Percentiles rank a stretch among this genome's conserved stretches.
Conservation (phyloP, 2,329 filamentous ascomycete species). For the Cordyceps javanica region DNA sequence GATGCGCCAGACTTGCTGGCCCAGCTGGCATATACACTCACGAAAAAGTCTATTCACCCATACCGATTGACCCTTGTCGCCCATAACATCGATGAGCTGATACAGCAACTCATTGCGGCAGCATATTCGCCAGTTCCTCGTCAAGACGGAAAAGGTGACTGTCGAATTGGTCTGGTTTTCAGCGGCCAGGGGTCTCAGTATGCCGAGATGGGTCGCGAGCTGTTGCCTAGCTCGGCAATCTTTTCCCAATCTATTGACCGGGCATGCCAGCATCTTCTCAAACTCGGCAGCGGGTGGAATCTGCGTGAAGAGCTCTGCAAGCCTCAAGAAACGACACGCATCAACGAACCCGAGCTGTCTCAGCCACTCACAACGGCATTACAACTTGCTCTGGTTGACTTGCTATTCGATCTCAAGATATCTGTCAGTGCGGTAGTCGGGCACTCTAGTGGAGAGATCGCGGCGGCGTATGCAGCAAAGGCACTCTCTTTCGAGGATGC, state of each 20-base stretch:
- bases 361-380: constrained; percentile 34
- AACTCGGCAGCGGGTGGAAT: not conserved
- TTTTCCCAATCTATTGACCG: constrained; percentile 23
- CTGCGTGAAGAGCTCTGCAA: not conserved
- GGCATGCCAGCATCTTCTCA: constrained; percentile 12
- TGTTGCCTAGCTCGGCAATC: constrained; percentile 22
- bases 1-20: constrained; percentile 8
- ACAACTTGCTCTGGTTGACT: constrained; percentile 35
- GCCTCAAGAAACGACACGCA: constrained; percentile 12
- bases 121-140: constrained; percentile 11
- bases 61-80: constrained; percentile 16
- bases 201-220: constrained; percentile 25
- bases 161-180: constrained; percentile 20
- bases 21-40: constrained; percentile 15
- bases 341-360: constrained; percentile 29
- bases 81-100: constrained; percentile 14
- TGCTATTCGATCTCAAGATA: constrained; percentile 33
- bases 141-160: constrained; percentile 4
- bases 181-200: constrained; percentile 28
- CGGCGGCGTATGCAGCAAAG: constrained; percentile 34
- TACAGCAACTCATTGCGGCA: constrained; percentile 8
- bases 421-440: constrained; percentile 29
- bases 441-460: constrained; percentile 38
- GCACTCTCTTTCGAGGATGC: constrained; percentile 34
- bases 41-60: constrained; percentile 4